Conservation (phyloP, 345 rosid species). For the Erodium maritimum region DNA sequence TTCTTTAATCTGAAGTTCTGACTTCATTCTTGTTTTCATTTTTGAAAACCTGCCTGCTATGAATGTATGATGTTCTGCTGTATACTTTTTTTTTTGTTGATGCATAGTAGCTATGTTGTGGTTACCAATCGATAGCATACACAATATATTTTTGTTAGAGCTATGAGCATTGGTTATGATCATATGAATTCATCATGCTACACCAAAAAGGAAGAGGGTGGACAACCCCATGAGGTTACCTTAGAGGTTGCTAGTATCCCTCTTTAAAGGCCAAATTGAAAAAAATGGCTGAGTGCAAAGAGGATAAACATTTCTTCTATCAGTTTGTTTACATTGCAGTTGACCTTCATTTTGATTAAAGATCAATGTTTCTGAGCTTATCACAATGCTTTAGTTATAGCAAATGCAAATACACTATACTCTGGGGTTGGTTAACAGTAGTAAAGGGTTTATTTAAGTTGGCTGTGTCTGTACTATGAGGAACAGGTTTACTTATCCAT, state of each 20-base stretch:
- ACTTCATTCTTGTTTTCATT: too few species aligned
- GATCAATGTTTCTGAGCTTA: too few species aligned
- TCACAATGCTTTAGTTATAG: too few species aligned
- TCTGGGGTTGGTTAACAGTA: neutral
- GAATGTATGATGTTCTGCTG: neutral
- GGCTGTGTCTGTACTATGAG: too few species aligned
- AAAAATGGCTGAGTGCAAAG: too few species aligned
- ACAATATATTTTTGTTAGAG: neutral
- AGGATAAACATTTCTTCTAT: too few species aligned
- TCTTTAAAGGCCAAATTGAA: too few species aligned
- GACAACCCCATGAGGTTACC: neutral
- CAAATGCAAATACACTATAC: neutral
- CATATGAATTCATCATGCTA: neutral
- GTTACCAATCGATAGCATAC: neutral
- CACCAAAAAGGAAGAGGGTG: neutral
- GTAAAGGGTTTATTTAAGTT: neutral
- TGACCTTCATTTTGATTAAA: too few species aligned
- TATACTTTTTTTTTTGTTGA: too few species aligned
- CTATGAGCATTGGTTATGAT: neutral
- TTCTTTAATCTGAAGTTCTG: neutral
- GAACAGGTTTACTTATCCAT: too few species aligned
- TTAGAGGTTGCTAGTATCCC: too few species aligned
- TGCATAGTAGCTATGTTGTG: neutral
- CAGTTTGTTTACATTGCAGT: too few species aligned
- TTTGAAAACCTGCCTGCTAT: neutral